A percentile compares a stretch with the other conserved stretches of the same genome.
Conservation (phyloP, 805 yeast species). For the Debaryomyces prosopidis region DNA sequence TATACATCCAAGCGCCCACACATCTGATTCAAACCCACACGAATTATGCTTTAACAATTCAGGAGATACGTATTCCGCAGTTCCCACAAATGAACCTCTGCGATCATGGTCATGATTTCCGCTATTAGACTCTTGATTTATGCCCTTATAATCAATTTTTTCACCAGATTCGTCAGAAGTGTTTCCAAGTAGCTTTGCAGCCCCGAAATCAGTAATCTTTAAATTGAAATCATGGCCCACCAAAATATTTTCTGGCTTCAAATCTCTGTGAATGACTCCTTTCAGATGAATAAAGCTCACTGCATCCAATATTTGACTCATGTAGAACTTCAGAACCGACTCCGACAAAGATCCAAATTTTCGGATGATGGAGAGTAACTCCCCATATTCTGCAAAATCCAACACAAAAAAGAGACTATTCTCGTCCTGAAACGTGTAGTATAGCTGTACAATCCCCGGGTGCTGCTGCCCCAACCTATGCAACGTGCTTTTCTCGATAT, state of each 20-base stretch:
- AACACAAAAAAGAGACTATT: constrained; percentile 85
- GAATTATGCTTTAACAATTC: constrained; percentile 76
- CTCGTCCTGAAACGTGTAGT: constrained; percentile 94
- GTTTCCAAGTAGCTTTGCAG: constrained; percentile 73
- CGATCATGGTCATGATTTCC: constrained; percentile 37
- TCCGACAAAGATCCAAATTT: constrained; percentile 78
- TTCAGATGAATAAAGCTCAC: constrained; percentile 83
- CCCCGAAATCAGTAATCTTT: constrained; percentile 96
- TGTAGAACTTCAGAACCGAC: constrained; percentile 72
- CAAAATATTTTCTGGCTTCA: constrained; percentile 91
- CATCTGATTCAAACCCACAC: constrained; percentile 81
- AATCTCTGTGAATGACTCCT: constrained; percentile 90
- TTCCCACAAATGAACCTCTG: constrained; percentile 86
- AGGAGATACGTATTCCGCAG: constrained; percentile 96
- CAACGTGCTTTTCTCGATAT: constrained; percentile 88
- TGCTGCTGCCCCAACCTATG: constrained; percentile 83
- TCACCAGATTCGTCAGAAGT: constrained; percentile 33
- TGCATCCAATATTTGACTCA: constrained; percentile 87
- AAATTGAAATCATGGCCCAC: constrained; percentile 82
- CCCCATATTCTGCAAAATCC: constrained; percentile 96
- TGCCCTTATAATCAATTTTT: constrained; percentile 30
- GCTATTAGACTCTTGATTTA: constrained; percentile 11
- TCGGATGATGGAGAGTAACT: constrained; percentile 75
- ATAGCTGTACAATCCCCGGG: constrained; percentile 90
- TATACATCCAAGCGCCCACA: constrained; percentile 96